Base-by-base conservation (phyloP, 129 eudicot genomes). In the Kitagawia praeruptora region DNA sequence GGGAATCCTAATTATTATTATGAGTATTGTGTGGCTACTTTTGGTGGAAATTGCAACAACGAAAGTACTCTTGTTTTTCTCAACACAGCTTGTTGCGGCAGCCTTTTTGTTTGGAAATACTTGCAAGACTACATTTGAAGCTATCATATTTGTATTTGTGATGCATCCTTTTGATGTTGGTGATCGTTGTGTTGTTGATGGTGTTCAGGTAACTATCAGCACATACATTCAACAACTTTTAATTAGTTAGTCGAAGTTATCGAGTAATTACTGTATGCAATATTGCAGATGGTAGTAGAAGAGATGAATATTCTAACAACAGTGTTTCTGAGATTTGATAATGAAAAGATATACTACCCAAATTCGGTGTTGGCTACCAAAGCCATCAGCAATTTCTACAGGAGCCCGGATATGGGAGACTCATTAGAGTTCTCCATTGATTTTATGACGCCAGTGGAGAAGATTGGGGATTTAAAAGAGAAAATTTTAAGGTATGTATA, bases 131-230 rank as follows among this genome's bases (percentile, higher is more conserved):
- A 86, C 88, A 40, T 94, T 94, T 81, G 98, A 94, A 87, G 97
- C 97, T 27, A 92, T 94, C 54, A 86, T 94, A 67, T 94, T 94
- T 70, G 98, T 92, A 16, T 94, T 94, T 76, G 84, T 92, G 41
- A 94, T 94, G 98, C 98, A 94, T 84, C 98, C 97, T 2, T 94
- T 94, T 82, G 98, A 94, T 78, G 98, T 94, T 53, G 96, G 98
- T 47, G 98, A 94, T 74, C 96, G 97, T 44, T 94, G 98, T 73
- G 90, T 89, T 53, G 81, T 94, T 81, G 96, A 94, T 41, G 96
- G 96, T 67, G 84, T 85, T 80, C 93, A 89, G 97, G 93, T 88
- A 86, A 74, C 66, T 53, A 47, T 45, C 25, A 47, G 56, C 16
- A 25, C n/a, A 44, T 78, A 21, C 74, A 63, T 61, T 77, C n/a